These are phyloP conservation scores for Filobasidium uniguttulatum DNA, from an alignment of 1,284 basidiomycete genomes.

Conservation along the genomic window DNA sequence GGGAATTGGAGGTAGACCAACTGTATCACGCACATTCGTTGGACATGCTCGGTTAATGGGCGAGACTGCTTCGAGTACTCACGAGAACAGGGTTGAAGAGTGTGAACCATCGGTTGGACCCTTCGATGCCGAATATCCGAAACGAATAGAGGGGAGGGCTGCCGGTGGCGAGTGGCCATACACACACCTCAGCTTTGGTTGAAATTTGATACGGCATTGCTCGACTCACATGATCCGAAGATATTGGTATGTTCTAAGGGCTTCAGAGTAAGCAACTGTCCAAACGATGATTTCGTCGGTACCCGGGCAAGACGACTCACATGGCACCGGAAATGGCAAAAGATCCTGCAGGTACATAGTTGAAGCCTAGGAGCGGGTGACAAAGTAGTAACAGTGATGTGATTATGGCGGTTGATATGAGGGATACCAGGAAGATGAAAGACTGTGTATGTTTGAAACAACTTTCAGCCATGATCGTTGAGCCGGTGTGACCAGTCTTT, in stretches of 20 bases:
- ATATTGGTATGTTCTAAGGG: slow-evolving; percentile 60
- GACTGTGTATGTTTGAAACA: slow-evolving; percentile 45
- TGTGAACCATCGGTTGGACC: slow-evolving; percentile 59
- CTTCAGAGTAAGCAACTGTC: too few species aligned
- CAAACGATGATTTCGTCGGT: too few species aligned
- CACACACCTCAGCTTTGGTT: too few species aligned
- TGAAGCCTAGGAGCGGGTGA: slow-evolving; percentile 48
- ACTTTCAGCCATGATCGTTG: too few species aligned
- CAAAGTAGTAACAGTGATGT: slow-evolving; percentile 51
- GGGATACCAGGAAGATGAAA: slow-evolving; percentile 51
- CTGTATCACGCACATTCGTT: slow-evolving; percentile 15
- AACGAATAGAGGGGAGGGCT: slow-evolving; percentile 57
- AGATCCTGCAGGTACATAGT: slow-evolving; percentile 61
- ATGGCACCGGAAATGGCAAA: slow-evolving; percentile 45
- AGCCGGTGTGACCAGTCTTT: slow-evolving; percentile 4
- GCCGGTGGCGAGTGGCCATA: neutral
- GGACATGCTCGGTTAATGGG: neutral
- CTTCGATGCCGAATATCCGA: slow-evolving; percentile 55
- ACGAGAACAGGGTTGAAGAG: slow-evolving; percentile 49
- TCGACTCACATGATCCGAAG: slow-evolving; percentile 47
- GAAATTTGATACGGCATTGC: neutral
- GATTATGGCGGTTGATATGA: slow-evolving; percentile 54
- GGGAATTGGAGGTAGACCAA: slow-evolving; percentile 14
- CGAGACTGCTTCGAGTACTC: slow-evolving; percentile 39
- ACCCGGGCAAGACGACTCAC: slow-evolving; percentile 18